phyloP scores from a whole-genome alignment of 129 eudicot species.

The Lactuca saligna region DNA sequence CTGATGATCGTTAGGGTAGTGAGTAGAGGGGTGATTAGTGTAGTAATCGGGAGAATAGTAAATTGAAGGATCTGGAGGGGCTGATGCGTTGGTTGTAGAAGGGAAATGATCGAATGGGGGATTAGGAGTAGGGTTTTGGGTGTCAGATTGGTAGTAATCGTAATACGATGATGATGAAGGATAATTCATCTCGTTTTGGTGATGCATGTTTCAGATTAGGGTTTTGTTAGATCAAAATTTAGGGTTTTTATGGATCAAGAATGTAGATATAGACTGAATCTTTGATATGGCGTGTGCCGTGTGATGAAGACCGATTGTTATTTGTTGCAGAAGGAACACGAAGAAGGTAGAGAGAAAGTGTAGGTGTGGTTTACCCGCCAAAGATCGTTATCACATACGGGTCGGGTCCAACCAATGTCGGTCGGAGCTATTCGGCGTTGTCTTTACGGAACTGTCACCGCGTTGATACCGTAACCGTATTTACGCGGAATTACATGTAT shows the following conservation, averaged over 20 bases:
- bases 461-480: background rate
- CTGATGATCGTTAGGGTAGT: constrained; percentile 35
- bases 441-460: background rate
- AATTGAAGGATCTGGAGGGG: constrained; percentile 57
- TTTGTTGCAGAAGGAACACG: constrained; percentile 20
- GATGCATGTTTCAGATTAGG: constrained; percentile 18
- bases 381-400: background rate
- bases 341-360: constrained; percentile 13
- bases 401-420: constrained; percentile 12
- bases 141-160: constrained; percentile 43
- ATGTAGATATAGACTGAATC: background rate
- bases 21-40: constrained; percentile 24
- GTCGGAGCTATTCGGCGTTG: constrained; percentile 7
- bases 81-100: constrained; percentile 51
- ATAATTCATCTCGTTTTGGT: constrained; percentile 37
- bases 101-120: constrained; percentile 24
- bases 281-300: constrained; percentile 29
- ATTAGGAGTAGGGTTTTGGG: constrained; percentile 47
- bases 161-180: constrained; percentile 36
- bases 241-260: constrained; percentile 8
- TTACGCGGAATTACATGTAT: background rate
- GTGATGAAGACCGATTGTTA: constrained; percentile 20
- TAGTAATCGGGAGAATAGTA: constrained; percentile 34
- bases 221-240: background rate
- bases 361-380: constrained; percentile 31